Conservation (phyloP, 108 stramenopile species). For the Mediolabrus comicus region DNA sequence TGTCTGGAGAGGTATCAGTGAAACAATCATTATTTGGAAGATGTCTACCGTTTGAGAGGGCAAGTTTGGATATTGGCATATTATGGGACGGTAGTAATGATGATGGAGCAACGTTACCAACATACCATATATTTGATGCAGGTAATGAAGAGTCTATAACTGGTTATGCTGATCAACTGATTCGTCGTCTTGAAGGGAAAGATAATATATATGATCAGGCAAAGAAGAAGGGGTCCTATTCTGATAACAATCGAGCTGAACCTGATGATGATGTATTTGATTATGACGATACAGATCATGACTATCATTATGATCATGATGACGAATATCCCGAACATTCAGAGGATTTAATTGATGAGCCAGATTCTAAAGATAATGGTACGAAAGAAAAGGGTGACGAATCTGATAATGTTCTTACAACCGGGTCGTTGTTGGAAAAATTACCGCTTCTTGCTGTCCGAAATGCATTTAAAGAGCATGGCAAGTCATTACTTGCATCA, state of each 20-base stretch:
- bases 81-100: slow-evolving; percentile 38
- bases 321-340: slow-evolving; percentile 24
- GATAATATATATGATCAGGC: slow-evolving; percentile 18
- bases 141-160: background rate
- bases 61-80: slow-evolving; percentile 59
- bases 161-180: slow-evolving; percentile 17
- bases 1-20: slow-evolving; percentile 65
- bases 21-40: slow-evolving; percentile 9
- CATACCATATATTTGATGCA: slow-evolving; percentile 7
- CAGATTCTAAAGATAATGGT: slow-evolving; percentile 9
- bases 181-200: slow-evolving; percentile 9
- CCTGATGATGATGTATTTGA: slow-evolving; percentile 24
- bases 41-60: slow-evolving; percentile 63
- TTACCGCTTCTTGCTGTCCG: slow-evolving; percentile 12
- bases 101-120: slow-evolving; percentile 6
- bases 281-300: slow-evolving; percentile 14
- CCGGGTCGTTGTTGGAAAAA: slow-evolving; percentile 21
- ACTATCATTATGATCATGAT: slow-evolving; percentile 20
- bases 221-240: background rate
- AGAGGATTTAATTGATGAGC: slow-evolving; percentile 10
- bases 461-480: slow-evolving; percentile 20
- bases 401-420: slow-evolving; percentile 3
- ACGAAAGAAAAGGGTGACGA: background rate
- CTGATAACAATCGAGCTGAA: background rate
- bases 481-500: slow-evolving; percentile 4